Base-by-base conservation (phyloP, 306 rosid species). In the Lathyrus tuberosus region DNA sequence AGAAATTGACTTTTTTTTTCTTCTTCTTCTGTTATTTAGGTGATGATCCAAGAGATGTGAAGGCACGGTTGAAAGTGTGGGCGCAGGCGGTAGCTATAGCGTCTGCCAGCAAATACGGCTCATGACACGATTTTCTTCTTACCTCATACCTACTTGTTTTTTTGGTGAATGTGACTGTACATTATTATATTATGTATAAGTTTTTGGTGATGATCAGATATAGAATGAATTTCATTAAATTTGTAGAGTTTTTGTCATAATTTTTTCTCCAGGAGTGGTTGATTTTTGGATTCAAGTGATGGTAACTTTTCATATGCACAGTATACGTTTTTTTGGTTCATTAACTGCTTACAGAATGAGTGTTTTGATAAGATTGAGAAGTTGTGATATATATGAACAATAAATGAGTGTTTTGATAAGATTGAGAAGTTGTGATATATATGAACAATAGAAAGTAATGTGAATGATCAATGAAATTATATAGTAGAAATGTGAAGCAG, bases 61-160 rank as follows among this genome's bases (percentile, higher is more conserved):
- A 92, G 89, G 96, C 97, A 42, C 77, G 97, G 18, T 96, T 92
- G 64, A 89, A 84, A 80, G 90, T 83, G 58, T 92, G 96, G 97
- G 97, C 97, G 4, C 97, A 89, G 54, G 97, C 89, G 0, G 97
- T 92, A 31, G 97, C 95, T n/a, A 67, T 89, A 15, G 97, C 82
- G 14, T 89, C 97, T 49, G 41, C 95, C 8, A 72, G 92, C 31
- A 80, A 78, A 82, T 84, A 77, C 10, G 31, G 71, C 79, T 41
- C 63, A 48, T 84, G 77, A 81, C 52, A 48, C 14, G n/a, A 49
- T 69, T 77, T 62, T 62, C 40, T 17, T 2, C 10, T 20, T 17
- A 41, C 38, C 65, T 31, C n/a, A 9, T 60, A 8, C 54, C 7
- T 4, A 13, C 22, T 51, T 8, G 8, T 56, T 2, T 42, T 42